Evolutionary conservation across 1,284 basidiomycete genomes (phyloP).

Genomic region (Cryptococcus sp.): DNA sequence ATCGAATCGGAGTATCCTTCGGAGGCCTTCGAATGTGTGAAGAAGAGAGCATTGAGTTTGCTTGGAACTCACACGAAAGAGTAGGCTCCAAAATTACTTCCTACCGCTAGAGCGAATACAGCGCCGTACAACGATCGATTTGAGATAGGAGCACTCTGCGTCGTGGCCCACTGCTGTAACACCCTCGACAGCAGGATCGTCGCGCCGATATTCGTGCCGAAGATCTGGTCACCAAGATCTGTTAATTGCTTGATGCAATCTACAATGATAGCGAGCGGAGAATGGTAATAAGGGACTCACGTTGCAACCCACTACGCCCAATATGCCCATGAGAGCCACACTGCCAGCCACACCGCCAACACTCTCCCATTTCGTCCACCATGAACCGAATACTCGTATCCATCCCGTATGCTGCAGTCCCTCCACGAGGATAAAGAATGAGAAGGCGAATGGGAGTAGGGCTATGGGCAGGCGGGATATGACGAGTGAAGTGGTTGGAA

Average conservation of each 20-base stretch:
- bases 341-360: conserved; percentile 52
- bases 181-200: conserved; percentile 75
- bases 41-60: not conserved
- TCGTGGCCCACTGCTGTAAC: conserved; percentile 44
- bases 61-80: conserved; percentile 66
- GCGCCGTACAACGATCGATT: conserved; percentile 49
- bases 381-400: conserved; percentile 80
- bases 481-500: conserved; percentile 73
- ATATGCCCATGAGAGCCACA: conserved; percentile 59
- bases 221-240: conserved; percentile 55
- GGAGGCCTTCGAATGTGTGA: not conserved
- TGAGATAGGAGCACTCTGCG: conserved; percentile 26
- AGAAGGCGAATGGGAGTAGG: conserved; percentile 87
- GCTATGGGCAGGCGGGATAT: conserved; percentile 59
- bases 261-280: no score
- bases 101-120: conserved; percentile 68
- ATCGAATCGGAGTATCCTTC: not conserved
- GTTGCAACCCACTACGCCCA: conserved; percentile 77
- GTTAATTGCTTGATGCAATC: conserved; percentile 54
- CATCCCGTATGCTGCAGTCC: conserved; percentile 82
- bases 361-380: conserved; percentile 62
- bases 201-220: conserved; percentile 93
- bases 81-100: conserved; percentile 89
- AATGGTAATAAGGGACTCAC: conserved; percentile 50
- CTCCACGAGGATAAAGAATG: conserved; percentile 93